phyloP scores from a whole-genome alignment of 495 filamentous ascomycete genomes.

The Podospora australis region DNA sequence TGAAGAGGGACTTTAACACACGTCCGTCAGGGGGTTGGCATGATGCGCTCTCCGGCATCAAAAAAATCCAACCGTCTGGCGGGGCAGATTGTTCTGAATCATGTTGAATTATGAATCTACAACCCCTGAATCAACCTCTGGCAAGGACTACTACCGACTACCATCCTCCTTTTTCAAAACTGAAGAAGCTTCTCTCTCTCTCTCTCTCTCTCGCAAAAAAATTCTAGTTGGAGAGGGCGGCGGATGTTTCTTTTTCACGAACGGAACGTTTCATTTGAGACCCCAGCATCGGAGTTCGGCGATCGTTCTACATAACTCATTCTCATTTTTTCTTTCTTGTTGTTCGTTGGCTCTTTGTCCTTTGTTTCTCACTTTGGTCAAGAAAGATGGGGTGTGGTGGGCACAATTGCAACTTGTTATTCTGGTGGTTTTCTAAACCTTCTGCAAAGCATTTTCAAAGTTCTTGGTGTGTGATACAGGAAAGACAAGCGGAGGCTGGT shows the following conservation, averaged over 20 bases:
- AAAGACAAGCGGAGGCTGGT: background rate
- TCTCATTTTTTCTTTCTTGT: conserved; percentile 6
- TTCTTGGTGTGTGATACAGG: too few species aligned
- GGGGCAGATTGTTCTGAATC: conserved; percentile 6
- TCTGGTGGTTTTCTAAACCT: too few species aligned
- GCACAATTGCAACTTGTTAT: too few species aligned
- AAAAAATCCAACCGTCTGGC: conserved; percentile 16
- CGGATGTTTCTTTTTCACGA: conserved; percentile 3
- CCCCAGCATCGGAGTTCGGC: conserved; percentile 1
- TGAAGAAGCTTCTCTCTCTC: conserved; percentile 4
- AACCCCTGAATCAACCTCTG: background rate
- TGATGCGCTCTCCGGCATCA: background rate
- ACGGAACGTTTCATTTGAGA: conserved; percentile 1
- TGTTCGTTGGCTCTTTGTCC: conserved; percentile 1
- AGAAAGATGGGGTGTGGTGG: too few species aligned
- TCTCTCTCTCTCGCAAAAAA: background rate
- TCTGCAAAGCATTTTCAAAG: too few species aligned
- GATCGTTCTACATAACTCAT: background rate
- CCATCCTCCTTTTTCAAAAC: background rate
- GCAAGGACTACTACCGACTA: background rate
- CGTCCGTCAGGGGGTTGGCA: conserved; percentile 21
- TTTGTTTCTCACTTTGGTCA: conserved; percentile 1
- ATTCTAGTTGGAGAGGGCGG: background rate
- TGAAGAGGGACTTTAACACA: conserved; percentile 67
- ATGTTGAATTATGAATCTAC: background rate